Conservation (phyloP, 805 yeast species). For the Kluyveromyces nonfermentans region DNA sequence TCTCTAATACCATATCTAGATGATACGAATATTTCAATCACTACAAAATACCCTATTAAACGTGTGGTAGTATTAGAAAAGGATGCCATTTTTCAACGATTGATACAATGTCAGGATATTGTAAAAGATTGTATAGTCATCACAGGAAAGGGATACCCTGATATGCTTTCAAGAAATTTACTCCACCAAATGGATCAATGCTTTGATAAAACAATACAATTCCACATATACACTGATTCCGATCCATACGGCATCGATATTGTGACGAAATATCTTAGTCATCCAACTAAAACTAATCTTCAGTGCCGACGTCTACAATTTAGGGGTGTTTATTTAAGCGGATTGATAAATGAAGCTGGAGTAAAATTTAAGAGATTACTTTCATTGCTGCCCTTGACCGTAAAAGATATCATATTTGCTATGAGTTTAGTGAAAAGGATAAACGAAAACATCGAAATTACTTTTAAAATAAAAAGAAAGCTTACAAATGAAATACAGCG, state of each 20-base stretch:
- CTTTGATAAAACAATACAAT: conserved; percentile 22
- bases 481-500: conserved; percentile 40
- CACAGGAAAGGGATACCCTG: conserved; percentile 70
- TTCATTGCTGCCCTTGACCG: conserved; percentile 16
- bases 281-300: conserved; percentile 4
- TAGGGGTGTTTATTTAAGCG: conserved; percentile 16
- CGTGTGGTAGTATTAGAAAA: conserved; percentile 40
- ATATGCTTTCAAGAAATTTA: conserved; percentile 42
- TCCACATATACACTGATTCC: conserved; percentile 47
- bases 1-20: conserved; percentile 35
- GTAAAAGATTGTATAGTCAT: conserved; percentile 26
- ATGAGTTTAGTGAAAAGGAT: conserved; percentile 14
- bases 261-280: conserved; percentile 34
- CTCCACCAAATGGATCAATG: conserved; percentile 22
- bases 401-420: conserved; percentile 24
- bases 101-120: conserved; percentile 11
- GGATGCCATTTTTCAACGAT: conserved; percentile 39
- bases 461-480: neutral
- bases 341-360: conserved; percentile 7
- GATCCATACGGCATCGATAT: conserved; percentile 62
- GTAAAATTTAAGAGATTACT: conserved; percentile 1
- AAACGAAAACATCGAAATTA: neutral
- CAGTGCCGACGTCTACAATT: conserved; percentile 12
- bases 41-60: neutral
- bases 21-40: conserved; percentile 1